These are phyloP conservation scores for Zygoascus biomembranicola DNA, from an alignment of 805 yeast genomes.

Conservation along the genomic window DNA sequence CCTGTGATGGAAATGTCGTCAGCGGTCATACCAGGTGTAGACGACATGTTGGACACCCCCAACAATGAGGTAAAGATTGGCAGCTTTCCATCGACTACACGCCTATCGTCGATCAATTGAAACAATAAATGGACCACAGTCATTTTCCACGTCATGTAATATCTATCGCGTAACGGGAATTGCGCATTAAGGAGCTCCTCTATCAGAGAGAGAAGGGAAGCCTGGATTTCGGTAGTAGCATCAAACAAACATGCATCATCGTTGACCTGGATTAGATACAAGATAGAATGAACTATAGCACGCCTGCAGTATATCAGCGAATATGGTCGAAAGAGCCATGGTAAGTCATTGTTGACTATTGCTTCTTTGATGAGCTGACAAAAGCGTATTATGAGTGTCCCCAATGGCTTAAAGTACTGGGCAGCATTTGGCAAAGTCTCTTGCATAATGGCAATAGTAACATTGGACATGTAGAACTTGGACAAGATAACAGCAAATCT, in stretches of 20 bases:
- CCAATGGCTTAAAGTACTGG: neutral
- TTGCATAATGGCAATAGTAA: neutral
- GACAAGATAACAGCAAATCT: neutral
- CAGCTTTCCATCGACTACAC: neutral
- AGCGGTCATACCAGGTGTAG: too few species aligned
- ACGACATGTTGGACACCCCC: neutral
- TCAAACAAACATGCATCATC: neutral
- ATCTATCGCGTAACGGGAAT: neutral
- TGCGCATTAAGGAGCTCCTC: neutral
- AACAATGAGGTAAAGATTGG: neutral
- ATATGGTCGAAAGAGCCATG: neutral
- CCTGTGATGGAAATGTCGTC: too few species aligned
- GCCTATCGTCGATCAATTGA: neutral
- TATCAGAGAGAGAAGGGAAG: neutral
- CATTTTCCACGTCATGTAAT: neutral
- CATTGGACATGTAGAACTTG: neutral
- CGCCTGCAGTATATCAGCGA: neutral
- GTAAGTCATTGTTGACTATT: neutral
- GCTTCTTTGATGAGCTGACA: neutral
- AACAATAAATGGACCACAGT: neutral
- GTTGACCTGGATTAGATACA: neutral
- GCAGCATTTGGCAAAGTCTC: neutral
- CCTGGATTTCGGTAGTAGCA: neutral
- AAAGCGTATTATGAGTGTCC: neutral
- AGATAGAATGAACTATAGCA: neutral